Percentiles rank a stretch among this genome's conserved stretches.
These are phyloP conservation scores for Vitis hybrid DNA, from an alignment of 177 flowering plant genomes.

Conservation along the genomic window DNA sequence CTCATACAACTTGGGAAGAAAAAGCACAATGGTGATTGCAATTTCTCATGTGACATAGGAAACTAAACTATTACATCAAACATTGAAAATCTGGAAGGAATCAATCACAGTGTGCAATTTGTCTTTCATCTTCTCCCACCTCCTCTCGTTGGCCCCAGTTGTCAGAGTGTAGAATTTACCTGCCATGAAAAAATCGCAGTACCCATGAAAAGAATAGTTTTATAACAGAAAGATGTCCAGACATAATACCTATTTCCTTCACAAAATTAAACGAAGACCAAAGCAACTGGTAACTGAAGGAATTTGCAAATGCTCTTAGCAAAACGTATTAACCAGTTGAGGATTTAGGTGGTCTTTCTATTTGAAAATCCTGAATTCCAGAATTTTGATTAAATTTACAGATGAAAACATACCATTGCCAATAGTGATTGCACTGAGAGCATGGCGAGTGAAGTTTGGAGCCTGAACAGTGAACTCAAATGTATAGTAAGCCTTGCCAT, in stretches of 20 bases:
- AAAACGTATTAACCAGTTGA: too few relatives aligned
- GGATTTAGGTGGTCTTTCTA: too few relatives aligned
- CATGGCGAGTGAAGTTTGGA: slow-evolving; percentile 92
- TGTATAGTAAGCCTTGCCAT: slow-evolving; percentile 86
- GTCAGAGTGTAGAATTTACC: slow-evolving; percentile 92
- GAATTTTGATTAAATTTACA: too few relatives aligned
- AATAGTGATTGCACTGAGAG: slow-evolving; percentile 67
- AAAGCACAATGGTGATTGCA: not conserved
- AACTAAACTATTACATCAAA: slow-evolving; percentile 25
- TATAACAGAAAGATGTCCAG: too few relatives aligned
- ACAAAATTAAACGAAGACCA: too few relatives aligned
- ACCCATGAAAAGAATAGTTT: slow-evolving; percentile 9
- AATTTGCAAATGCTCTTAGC: too few relatives aligned
- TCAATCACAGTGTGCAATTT: slow-evolving; percentile 68
- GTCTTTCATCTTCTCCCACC: slow-evolving; percentile 98
- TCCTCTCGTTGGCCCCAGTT: slow-evolving; percentile 94
- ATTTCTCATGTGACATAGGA: not conserved
- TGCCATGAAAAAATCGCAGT: slow-evolving; percentile 29
- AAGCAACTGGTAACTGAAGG: too few relatives aligned
- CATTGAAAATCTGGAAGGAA: slow-evolving; percentile 73
- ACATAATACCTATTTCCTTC: too few relatives aligned
- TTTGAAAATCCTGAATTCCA: too few relatives aligned
- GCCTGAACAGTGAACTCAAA: slow-evolving; percentile 89
- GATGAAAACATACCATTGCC: slow-evolving; percentile 63
- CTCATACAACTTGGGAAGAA: not conserved